phyloP scores from a whole-genome alignment of 371 early-diverging fungal genomes.

The Rhizopus stolonifer region DNA sequence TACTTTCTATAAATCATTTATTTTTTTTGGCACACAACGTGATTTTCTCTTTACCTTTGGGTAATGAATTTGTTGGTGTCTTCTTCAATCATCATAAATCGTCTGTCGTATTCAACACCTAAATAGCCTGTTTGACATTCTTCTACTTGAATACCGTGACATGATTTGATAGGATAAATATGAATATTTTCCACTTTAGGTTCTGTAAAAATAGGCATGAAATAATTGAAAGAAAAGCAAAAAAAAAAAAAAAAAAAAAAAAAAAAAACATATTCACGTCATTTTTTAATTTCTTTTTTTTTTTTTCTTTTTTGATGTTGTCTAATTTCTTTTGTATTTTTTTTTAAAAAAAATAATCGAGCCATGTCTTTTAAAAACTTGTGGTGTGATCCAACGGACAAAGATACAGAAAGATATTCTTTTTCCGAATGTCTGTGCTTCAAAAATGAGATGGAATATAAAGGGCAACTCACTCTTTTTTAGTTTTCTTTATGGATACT shows the following conservation, averaged over 20 bases:
- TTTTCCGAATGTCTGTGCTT: constrained; percentile 9
- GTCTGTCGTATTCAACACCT: constrained; percentile 42
- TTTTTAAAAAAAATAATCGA: background rate
- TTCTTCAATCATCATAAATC: constrained; percentile 44
- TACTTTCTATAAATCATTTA: constrained; percentile 28
- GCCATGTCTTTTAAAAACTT: background rate
- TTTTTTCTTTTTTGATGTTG: no score
- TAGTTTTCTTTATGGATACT: constrained; percentile 56
- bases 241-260: background rate
- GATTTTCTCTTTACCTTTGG: no score
- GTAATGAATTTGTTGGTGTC: constrained; percentile 36
- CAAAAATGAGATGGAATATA: constrained; percentile 12
- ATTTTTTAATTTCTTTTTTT: no score
- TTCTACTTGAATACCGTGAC: constrained; percentile 32
- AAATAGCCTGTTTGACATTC: constrained; percentile 33
- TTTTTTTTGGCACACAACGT: no score
- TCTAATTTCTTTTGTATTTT: no score
- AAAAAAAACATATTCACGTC: background rate
- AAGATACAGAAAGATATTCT: constrained; percentile 22
- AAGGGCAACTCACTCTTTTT: background rate
- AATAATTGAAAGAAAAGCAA: constrained; percentile 9
- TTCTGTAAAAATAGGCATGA: constrained; percentile 2
- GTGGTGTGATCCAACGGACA: constrained; percentile 15
- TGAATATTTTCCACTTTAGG: constrained; percentile 29
- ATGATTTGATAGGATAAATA: constrained; percentile 48